phyloP scores from a whole-genome alignment of 306 rosid species.

The Cucumis melo region DNA sequence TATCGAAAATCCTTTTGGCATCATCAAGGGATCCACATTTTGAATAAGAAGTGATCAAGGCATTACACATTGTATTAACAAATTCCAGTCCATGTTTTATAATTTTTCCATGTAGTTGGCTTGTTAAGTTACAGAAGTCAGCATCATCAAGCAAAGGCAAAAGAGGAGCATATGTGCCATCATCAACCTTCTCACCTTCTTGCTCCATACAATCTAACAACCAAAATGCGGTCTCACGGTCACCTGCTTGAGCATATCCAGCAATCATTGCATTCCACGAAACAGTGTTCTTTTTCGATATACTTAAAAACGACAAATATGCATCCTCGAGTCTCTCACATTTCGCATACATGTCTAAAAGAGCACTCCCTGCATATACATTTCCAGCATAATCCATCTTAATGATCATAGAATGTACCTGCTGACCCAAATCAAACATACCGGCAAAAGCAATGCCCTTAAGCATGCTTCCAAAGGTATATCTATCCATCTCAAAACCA shows the following conservation, averaged over 20 bases:
- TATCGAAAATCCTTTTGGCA: conserved; percentile 50
- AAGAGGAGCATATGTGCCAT: conserved; percentile 65
- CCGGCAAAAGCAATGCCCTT: conserved; percentile 40
- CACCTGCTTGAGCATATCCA: conserved; percentile 44
- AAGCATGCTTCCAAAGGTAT: conserved; percentile 61
- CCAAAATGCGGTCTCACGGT: conserved; percentile 28
- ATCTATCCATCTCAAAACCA: conserved; percentile 33
- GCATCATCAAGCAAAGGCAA: conserved; percentile 52
- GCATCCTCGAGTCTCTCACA: conserved; percentile 64
- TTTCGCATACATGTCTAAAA: conserved; percentile 80
- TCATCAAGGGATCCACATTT: conserved; percentile 51
- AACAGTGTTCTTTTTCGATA: conserved; percentile 39
- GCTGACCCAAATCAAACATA: conserved; percentile 31
- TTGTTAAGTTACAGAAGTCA: conserved; percentile 21
- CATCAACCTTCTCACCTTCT: conserved; percentile 47
- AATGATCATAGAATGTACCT: conserved; percentile 42
- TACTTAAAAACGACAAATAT: conserved; percentile 17
- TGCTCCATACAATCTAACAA: conserved; percentile 36
- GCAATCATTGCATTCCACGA: conserved; percentile 75
- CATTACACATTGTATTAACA: conserved; percentile 41
- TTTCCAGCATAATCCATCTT: conserved; percentile 39
- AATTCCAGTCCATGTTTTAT: conserved; percentile 43
- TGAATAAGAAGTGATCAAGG: conserved; percentile 54
- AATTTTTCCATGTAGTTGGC: conserved; percentile 55
- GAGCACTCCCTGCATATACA: conserved; percentile 56